Base-by-base conservation (phyloP, 2,329 filamentous ascomycete species). In the Chaetomium sp. region DNA sequence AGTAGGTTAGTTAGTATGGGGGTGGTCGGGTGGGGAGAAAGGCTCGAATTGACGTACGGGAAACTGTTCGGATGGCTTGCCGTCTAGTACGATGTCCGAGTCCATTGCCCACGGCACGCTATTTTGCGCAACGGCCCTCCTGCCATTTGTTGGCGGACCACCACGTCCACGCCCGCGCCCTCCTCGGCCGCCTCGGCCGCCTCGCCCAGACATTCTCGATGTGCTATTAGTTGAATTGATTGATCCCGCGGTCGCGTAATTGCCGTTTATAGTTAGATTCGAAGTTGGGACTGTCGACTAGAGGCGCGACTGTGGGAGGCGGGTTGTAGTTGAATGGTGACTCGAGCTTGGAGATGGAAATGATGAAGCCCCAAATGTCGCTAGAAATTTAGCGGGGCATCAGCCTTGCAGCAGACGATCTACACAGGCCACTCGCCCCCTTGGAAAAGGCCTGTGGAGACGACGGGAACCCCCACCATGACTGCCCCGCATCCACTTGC, bases 21-120 rank as follows among this genome's bases (percentile, higher is more conserved):
- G 2, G 33, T 1, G 38, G 42, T n/a, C n/a, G 12, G 19, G 4
- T 57, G 16, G 25, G 47, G 7, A 29, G 13, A 23, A 38, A 23
- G 8, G 19, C 3, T 49, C 10, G 38, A 25, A 21, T 12, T 70
- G 13, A 65, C 81, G 65, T 74, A 85, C 84, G 0, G 85, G 85
- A 66, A 87, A 87, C 10, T 85, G 81, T 69, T 87, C 85, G n/a
- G 83, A 83, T 7, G 85, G 85, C 35, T 82, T 79, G 59, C 81
- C 81, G 72, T 86, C 83, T 12, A 79, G 73, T 25, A 76, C 74
- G 61, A 80, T 74, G 45, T 75, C 76, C 9, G 83, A 81, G 68
- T 87, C 85, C 68, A 85, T 83, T 49, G 80, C 80, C 81, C 84
- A 86, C 0, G 84, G 81, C 62, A 85, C 78, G 31, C 80, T 79